Percentiles rank a stretch among this genome's conserved stretches.
These are phyloP conservation scores for Mucor indicus DNA, from an alignment of 371 early-diverging fungal genomes.

Conservation along the genomic window DNA sequence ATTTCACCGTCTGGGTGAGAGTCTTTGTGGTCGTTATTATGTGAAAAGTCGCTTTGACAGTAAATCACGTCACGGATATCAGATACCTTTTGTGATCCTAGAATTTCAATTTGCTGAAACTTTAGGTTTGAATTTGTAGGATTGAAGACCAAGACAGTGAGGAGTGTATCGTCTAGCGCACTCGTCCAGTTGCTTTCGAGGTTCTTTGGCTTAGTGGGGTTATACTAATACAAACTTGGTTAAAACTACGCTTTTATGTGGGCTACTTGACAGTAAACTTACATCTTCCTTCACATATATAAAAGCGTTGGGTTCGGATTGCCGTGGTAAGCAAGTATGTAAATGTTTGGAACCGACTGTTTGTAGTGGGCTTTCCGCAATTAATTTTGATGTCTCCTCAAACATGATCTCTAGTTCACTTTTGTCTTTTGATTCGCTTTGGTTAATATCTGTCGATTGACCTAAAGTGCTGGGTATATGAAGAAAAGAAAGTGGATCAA, in stretches of 20 bases:
- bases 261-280: too few species aligned
- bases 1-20: constrained; percentile 2
- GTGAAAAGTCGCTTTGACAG: constrained; percentile 33
- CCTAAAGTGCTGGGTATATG: too few species aligned
- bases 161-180: constrained; percentile 3
- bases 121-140: constrained; percentile 18
- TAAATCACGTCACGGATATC: constrained; percentile 47
- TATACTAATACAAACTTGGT: background rate
- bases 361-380: constrained; percentile 12
- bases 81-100: constrained; percentile 41
- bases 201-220: background rate
- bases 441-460: constrained; percentile 7
- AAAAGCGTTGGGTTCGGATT: constrained; percentile 6
- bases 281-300: constrained; percentile 16
- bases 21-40: constrained; percentile 5
- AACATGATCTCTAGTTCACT: background rate
- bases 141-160: constrained; percentile 32
- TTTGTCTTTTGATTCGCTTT: background rate
- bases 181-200: background rate
- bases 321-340: constrained; percentile 14
- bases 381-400: background rate
- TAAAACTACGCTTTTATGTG: too few species aligned
- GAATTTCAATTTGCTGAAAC: constrained; percentile 44
- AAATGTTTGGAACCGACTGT: constrained; percentile 23
- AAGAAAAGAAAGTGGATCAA: too few species aligned